These are phyloP conservation scores for Rhododendron ovatum DNA, from an alignment of 148 eudicot species.

Conservation along the genomic window DNA sequence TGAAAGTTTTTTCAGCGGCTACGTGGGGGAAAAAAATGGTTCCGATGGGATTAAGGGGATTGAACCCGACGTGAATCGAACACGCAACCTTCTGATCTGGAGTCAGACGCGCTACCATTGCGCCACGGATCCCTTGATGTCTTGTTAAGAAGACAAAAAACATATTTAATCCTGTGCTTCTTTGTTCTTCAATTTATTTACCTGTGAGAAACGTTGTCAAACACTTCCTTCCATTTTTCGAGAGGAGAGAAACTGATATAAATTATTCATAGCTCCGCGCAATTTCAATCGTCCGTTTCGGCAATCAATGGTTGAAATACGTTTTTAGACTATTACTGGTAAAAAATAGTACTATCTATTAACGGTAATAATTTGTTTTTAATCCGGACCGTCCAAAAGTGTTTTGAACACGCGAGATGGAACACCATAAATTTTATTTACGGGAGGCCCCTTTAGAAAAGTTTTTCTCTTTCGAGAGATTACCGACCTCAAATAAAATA, in stretches of 20 bases:
- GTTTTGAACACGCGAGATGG: no score
- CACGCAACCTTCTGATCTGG: conserved; percentile 6
- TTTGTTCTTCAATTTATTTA: not conserved
- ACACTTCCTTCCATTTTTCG: not conserved
- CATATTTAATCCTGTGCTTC: not conserved
- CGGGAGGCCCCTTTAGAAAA: no score
- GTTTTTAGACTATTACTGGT: no score
- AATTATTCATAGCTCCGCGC: no score
- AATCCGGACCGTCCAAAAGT: no score
- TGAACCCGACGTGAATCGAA: conserved; percentile 5
- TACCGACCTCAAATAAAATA: no score
- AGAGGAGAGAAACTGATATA: no score
- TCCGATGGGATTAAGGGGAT: not conserved
- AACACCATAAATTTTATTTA: no score
- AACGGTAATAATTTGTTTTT: no score
- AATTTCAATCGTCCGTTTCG: rapidly evolving
- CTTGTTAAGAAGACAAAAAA: not conserved
- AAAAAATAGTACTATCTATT: no score
- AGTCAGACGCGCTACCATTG: conserved; percentile 6
- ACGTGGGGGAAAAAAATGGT: not conserved
- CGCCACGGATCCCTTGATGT: not conserved
- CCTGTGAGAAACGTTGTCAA: not conserved
- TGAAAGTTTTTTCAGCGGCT: conserved; percentile 67
- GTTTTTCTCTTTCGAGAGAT: no score
- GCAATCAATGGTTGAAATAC: no score